These are phyloP conservation scores for Symmetrospora coprosmae DNA, from an alignment of 768 basidiomycete genomes.

Conservation along the genomic window DNA sequence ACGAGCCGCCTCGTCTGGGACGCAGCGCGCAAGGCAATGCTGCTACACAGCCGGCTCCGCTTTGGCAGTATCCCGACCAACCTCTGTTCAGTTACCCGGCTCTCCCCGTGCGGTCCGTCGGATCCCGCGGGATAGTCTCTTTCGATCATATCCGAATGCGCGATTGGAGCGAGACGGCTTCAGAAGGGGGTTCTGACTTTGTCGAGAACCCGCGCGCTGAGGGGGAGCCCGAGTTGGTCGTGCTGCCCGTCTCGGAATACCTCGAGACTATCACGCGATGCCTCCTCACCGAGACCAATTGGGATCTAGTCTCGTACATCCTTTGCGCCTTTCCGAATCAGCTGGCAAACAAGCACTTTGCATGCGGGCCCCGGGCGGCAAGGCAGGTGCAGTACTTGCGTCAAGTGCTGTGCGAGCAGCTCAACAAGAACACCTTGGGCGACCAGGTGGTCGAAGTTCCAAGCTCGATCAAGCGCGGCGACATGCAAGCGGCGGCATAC, in stretches of 20 bases:
- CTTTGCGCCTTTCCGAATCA: slow-evolving; percentile 82
- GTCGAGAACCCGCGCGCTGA: slow-evolving; percentile 22
- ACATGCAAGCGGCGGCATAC: slow-evolving; percentile 76
- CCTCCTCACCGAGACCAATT: slow-evolving; percentile 61
- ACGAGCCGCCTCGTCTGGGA: not conserved
- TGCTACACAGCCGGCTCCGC: not conserved
- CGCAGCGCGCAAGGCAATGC: no score
- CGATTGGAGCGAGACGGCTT: slow-evolving; percentile 34
- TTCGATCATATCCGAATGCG: slow-evolving; percentile 34
- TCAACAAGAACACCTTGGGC: slow-evolving; percentile 50
- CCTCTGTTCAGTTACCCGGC: not conserved
- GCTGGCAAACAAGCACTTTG: slow-evolving; percentile 85
- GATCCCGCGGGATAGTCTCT: slow-evolving; percentile 26
- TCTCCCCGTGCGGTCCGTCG: not conserved
- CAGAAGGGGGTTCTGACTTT: slow-evolving; percentile 35
- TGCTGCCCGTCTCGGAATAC: slow-evolving; percentile 60
- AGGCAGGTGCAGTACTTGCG: slow-evolving; percentile 51
- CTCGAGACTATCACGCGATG: slow-evolving; percentile 51
- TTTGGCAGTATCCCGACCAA: slow-evolving; percentile 17
- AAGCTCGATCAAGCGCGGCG: slow-evolving; percentile 47
- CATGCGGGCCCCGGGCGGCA: slow-evolving; percentile 76
- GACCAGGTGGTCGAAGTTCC: slow-evolving; percentile 41
- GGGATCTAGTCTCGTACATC: slow-evolving; percentile 86
- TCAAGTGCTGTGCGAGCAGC: slow-evolving; percentile 52
- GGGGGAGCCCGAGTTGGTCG: slow-evolving; percentile 10